Percentiles rank a stretch among this genome's conserved stretches.
Conservation (phyloP, 2,329 filamentous ascomycete genomes). For the Claviceps africana region DNA sequence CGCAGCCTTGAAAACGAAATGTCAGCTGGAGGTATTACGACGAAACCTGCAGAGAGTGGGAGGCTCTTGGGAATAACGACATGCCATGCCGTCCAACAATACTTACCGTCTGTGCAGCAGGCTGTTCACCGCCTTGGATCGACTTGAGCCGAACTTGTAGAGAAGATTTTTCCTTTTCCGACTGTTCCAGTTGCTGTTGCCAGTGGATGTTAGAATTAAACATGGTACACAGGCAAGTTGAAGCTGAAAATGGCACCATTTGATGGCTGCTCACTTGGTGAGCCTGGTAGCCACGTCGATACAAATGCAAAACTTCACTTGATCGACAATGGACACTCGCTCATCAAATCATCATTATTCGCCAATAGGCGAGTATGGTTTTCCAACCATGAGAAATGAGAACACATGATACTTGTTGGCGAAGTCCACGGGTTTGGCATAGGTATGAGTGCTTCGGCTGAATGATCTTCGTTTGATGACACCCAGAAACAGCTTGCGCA, state of each 20-base stretch:
- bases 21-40: not conserved
- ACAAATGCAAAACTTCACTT: not conserved
- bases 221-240: not conserved
- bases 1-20: constrained; percentile 26
- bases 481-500: not conserved
- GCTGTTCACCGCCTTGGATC: constrained; percentile 33
- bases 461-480: not conserved
- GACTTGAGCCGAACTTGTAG: constrained; percentile 41
- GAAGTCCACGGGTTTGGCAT: not conserved
- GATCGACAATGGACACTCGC: not conserved
- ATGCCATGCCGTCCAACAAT: not conserved
- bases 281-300: not conserved
- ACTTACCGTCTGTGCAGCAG: constrained; percentile 40
- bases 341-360: not conserved
- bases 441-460: not conserved
- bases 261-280: not conserved
- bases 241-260: not conserved
- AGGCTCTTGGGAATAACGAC: not conserved
- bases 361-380: not conserved
- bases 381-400: not conserved
- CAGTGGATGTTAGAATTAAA: constrained; percentile 1
- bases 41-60: not conserved
- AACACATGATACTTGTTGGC: not conserved
- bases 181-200: constrained; percentile 42
- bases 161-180: constrained; percentile 42